phyloP scores from a whole-genome alignment of 2,329 filamentous ascomycete genomes.

The Pseudopithomyces maydicus region DNA sequence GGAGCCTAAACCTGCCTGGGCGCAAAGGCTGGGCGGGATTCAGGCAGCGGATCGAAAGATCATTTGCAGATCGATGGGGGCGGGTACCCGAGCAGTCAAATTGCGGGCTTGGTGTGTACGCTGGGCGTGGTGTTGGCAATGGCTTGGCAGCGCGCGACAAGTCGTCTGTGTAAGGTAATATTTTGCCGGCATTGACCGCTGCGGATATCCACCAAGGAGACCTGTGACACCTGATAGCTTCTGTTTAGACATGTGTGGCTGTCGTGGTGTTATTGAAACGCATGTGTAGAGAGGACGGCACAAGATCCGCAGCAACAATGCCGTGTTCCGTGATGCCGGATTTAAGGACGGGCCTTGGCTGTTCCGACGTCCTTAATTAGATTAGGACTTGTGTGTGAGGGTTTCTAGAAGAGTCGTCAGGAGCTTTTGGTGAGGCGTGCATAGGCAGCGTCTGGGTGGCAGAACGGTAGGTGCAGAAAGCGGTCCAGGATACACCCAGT shows the following conservation, averaged over 20 bases:
- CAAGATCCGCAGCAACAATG: background rate
- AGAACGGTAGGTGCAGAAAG: background rate
- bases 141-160: background rate
- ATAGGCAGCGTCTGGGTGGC: background rate
- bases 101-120: conserved; percentile 7
- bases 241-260: background rate
- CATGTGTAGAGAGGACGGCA: background rate
- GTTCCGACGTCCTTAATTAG: background rate
- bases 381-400: background rate
- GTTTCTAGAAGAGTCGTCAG: background rate
- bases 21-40: conserved; percentile 10
- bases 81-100: conserved; percentile 2
- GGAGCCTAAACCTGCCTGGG: conserved; percentile 10
- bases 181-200: conserved; percentile 3
- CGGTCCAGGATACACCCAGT: background rate
- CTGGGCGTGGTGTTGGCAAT: conserved; percentile 5
- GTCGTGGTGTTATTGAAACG: background rate
- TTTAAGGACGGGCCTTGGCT: background rate
- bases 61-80: conserved; percentile 7
- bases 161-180: background rate
- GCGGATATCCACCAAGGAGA: background rate
- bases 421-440: background rate
- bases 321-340: background rate
- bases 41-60: conserved; percentile 5
- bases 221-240: background rate